These are phyloP conservation scores for Penicillium sp. DNA, from an alignment of 2,329 filamentous ascomycete genomes.

Conservation along the genomic window DNA sequence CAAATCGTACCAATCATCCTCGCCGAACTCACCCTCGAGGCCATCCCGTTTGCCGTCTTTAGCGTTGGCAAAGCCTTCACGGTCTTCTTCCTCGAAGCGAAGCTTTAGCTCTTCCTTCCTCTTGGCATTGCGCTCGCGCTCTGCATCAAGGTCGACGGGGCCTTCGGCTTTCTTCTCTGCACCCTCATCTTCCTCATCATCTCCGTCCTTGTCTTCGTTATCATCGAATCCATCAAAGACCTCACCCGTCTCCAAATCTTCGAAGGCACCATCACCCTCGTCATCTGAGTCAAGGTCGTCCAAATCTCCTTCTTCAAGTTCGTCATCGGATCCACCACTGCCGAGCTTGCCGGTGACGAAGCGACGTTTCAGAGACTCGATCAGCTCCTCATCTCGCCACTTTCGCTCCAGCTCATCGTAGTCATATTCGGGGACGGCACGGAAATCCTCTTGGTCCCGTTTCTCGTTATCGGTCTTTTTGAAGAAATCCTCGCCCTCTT, in stretches of 20 bases:
- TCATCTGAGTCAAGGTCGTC: slow-evolving; percentile 58
- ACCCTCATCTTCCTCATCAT: slow-evolving; percentile 56
- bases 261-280: slow-evolving; percentile 78
- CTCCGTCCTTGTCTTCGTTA: slow-evolving; percentile 23
- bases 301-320: slow-evolving; percentile 49
- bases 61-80: slow-evolving; percentile 85
- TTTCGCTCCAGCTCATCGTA: slow-evolving; percentile 79
- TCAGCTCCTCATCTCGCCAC: slow-evolving; percentile 77
- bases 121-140: slow-evolving; percentile 86
- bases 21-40: slow-evolving; percentile 74
- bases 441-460: slow-evolving; percentile 65
- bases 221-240: slow-evolving; percentile 42
- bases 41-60: slow-evolving; percentile 77
- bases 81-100: slow-evolving; percentile 95
- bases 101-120: slow-evolving; percentile 93
- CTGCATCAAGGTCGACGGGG: slow-evolving; percentile 68
- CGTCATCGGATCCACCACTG: slow-evolving; percentile 58
- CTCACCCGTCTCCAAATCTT: slow-evolving; percentile 81
- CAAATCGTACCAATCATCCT: slow-evolving; percentile 98
- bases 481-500: slow-evolving; percentile 68
- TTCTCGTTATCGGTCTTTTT: slow-evolving; percentile 56
- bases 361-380: slow-evolving; percentile 71
- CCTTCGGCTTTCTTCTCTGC: slow-evolving; percentile 44
- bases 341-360: slow-evolving; percentile 72
- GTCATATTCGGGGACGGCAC: slow-evolving; percentile 75